Evolutionary conservation across 108 stramenopile species (phyloP).

Genomic region (Nannochloropsis oceanica): DNA sequence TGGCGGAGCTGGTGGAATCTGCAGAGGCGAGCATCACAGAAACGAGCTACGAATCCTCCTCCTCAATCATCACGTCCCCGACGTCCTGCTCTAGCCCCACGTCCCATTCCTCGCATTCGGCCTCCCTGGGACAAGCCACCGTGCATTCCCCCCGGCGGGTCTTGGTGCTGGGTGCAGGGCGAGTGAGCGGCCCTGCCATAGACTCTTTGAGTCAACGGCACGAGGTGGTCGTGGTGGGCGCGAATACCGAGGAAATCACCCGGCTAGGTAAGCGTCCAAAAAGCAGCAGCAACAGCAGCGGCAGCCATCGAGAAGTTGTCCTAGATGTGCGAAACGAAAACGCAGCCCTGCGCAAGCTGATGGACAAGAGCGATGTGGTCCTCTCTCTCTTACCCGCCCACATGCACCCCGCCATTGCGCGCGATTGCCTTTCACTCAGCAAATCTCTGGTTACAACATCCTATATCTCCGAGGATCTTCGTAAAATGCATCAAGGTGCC

Average conservation of each 20-base stretch:
- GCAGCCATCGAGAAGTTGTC: background rate
- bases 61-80: background rate
- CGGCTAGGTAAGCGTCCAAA: background rate
- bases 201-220: constrained; percentile 28
- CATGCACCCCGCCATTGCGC: constrained; percentile 55
- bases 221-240: constrained; percentile 43
- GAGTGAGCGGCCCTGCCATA: constrained; percentile 51
- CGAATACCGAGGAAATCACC: constrained; percentile 33
- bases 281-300: background rate
- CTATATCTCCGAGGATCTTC: constrained; percentile 27
- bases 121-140: background rate
- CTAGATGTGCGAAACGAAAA: background rate
- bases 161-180: constrained; percentile 56
- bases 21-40: background rate
- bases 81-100: background rate
- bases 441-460: background rate
- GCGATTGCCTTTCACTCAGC: constrained; percentile 42
- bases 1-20: background rate
- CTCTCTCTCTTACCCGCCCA: constrained; percentile 62
- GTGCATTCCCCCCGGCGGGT: constrained; percentile 17
- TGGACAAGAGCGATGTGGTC: constrained; percentile 51
- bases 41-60: background rate
- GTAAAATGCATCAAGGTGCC: constrained; percentile 29
- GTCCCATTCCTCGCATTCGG: background rate
- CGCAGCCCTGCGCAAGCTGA: constrained; percentile 27